Percentiles rank a stretch among this genome's conserved stretches.
Evolutionary conservation across 2,329 filamentous ascomycete genomes (phyloP).

Genomic region (Xylaria sp.): DNA sequence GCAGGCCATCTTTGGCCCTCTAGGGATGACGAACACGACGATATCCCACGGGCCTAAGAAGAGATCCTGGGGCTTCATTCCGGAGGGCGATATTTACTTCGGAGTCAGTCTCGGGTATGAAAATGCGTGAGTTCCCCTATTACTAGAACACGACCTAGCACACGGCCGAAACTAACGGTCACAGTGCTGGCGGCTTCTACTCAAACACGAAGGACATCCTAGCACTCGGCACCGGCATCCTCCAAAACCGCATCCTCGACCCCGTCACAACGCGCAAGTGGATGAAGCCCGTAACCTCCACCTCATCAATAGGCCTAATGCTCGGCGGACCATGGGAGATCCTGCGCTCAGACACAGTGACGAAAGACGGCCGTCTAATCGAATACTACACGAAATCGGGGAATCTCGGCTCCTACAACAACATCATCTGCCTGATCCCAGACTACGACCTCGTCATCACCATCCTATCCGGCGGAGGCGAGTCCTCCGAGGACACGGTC

Average conservation of each 20-base stretch:
- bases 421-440: constrained; percentile 48
- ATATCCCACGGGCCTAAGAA: constrained; percentile 42
- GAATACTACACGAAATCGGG: constrained; percentile 53
- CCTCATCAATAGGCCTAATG: constrained; percentile 46
- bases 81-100: constrained; percentile 43
- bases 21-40: constrained; percentile 46
- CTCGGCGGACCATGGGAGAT: constrained; percentile 54
- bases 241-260: constrained; percentile 43
- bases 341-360: constrained; percentile 48
- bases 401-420: constrained; percentile 50
- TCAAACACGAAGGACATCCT: constrained; percentile 48
- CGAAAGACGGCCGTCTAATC: constrained; percentile 47
- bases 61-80: constrained; percentile 45
- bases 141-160: too few relatives aligned
- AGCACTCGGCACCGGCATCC: constrained; percentile 45
- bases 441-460: constrained; percentile 51
- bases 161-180: constrained; percentile 13
- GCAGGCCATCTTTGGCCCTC: constrained; percentile 41
- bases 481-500: constrained; percentile 42
- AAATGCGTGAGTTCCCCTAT: constrained; percentile 41
- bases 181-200: constrained; percentile 46
- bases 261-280: constrained; percentile 45
- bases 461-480: constrained; percentile 44
- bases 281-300: constrained; percentile 47
- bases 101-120: constrained; percentile 45